phyloP scores from a whole-genome alignment of 2,329 filamentous ascomycete genomes.

The Tolypocladium endophyticum region DNA sequence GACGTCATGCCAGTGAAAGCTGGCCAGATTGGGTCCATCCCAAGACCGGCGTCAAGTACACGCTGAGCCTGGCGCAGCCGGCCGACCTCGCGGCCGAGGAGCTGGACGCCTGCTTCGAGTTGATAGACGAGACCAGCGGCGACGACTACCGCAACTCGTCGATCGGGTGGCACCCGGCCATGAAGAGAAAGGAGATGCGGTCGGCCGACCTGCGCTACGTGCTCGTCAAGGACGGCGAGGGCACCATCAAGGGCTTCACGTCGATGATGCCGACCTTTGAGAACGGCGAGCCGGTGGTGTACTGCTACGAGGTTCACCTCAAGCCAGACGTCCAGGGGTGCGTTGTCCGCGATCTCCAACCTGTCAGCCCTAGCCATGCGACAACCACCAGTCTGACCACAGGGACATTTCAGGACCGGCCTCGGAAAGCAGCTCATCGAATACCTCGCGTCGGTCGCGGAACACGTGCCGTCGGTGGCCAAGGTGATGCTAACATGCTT shows the following conservation, averaged over 20 bases:
- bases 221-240: constrained; percentile 34
- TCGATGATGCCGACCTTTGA: constrained; percentile 67
- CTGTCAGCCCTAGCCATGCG: not conserved
- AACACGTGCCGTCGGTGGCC: constrained; percentile 39
- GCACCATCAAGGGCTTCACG: constrained; percentile 40
- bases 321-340: constrained; percentile 42
- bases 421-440: constrained; percentile 51
- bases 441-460: constrained; percentile 41
- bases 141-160: constrained; percentile 53
- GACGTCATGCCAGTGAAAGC: not conserved
- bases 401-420: constrained; percentile 38
- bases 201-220: constrained; percentile 59
- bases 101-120: constrained; percentile 39
- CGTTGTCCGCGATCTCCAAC: constrained; percentile 7
- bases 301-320: constrained; percentile 73
- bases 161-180: constrained; percentile 49
- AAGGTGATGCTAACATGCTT: constrained; percentile 73
- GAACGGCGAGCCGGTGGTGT: constrained; percentile 54
- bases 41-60: constrained; percentile 26
- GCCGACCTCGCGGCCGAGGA: constrained; percentile 29
- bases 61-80: constrained; percentile 31
- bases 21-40: constrained; percentile 43
- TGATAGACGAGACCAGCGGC: constrained; percentile 54
- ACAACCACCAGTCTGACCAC: not conserved
- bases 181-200: constrained; percentile 59